A percentile compares a stretch with the other conserved stretches of the same genome.
phyloP scores from a whole-genome alignment of 148 eudicot species.

The Fallopia convolvulus region DNA sequence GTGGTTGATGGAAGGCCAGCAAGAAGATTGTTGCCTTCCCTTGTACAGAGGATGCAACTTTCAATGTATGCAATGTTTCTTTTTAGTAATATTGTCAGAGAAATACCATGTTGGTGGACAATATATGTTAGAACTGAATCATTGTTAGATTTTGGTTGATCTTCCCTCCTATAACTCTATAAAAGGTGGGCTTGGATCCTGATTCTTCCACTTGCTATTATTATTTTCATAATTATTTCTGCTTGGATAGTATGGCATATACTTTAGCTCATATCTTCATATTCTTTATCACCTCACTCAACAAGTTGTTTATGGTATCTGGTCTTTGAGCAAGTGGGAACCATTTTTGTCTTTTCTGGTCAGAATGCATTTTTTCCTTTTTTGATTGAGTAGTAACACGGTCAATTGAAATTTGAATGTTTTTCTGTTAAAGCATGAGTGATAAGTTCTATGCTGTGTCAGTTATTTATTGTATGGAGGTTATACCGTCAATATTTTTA shows the following conservation, averaged over 20 bases:
- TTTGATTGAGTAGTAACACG: background rate
- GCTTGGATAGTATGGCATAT: conserved; percentile 22
- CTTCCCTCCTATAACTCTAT: conserved; percentile 19
- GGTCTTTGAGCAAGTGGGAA: conserved; percentile 26
- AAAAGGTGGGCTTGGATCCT: conserved; percentile 20
- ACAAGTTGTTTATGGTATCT: conserved; percentile 37
- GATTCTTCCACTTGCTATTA: conserved; percentile 40
- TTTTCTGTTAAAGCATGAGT: background rate
- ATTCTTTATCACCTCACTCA: conserved; percentile 17
- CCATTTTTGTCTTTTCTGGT: conserved; percentile 22
- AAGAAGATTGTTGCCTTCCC: background rate
- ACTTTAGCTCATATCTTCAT: conserved; percentile 24
- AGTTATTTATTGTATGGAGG: too few species aligned
- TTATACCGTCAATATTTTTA: too few species aligned
- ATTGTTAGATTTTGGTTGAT: conserved; percentile 15
- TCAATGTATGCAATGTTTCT: background rate
- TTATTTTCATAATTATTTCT: conserved; percentile 21
- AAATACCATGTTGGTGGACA: conserved; percentile 1
- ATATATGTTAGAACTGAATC: background rate
- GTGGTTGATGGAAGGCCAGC: conserved; percentile 12
- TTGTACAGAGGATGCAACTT: conserved; percentile 7
- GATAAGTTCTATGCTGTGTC: background rate
- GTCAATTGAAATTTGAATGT: background rate
- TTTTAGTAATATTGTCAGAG: background rate
- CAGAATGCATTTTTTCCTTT: background rate